Percentiles rank a stretch among this genome's conserved stretches.
These are phyloP conservation scores for Saccharomycopsis synnaedendra DNA, from an alignment of 805 yeast species.

Conservation along the genomic window DNA sequence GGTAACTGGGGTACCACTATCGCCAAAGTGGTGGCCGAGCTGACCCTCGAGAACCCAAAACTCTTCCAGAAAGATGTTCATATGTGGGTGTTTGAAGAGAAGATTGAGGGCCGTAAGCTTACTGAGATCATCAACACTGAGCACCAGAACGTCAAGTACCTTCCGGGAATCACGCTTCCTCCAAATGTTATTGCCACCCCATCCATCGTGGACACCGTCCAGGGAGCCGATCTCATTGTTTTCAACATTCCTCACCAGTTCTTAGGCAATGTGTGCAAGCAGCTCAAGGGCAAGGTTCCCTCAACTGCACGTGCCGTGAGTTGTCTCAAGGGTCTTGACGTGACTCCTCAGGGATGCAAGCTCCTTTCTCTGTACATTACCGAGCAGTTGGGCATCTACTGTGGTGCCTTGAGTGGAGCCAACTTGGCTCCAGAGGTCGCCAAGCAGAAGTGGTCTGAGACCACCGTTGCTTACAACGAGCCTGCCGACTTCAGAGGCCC, in stretches of 20 bases:
- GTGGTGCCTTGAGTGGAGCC: constrained; percentile 97
- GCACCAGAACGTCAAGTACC: constrained; percentile 91
- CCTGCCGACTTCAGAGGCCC: constrained; percentile 60
- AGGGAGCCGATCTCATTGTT: constrained; percentile 74
- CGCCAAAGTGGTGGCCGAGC: constrained; percentile 91
- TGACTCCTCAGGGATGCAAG: constrained; percentile 74
- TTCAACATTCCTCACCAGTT: constrained; percentile 98
- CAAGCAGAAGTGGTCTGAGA: constrained; percentile 90
- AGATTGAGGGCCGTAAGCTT: constrained; percentile 62
- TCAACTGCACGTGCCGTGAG: constrained; percentile 78
- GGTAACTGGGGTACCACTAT: constrained; percentile 99
- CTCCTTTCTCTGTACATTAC: constrained; percentile 71
- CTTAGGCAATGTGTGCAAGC: constrained; percentile 62
- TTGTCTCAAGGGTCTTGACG: constrained; percentile 92
- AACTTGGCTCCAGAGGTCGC: constrained; percentile 97
- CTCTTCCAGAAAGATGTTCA: constrained; percentile 65
- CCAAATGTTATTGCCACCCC: constrained; percentile 83
- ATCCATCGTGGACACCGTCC: constrained; percentile 61
- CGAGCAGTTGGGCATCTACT: constrained; percentile 71
- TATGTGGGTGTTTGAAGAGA: constrained; percentile 97
- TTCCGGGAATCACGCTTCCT: constrained; percentile 84
- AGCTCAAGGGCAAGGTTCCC: constrained; percentile 65
- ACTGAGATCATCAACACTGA: constrained; percentile 83
- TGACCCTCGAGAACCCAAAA: constrained; percentile 58
- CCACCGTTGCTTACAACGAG: constrained; percentile 82